These are phyloP conservation scores for Penicillium palitans DNA, from an alignment of 2,329 filamentous ascomycete genomes.

Conservation along the genomic window DNA sequence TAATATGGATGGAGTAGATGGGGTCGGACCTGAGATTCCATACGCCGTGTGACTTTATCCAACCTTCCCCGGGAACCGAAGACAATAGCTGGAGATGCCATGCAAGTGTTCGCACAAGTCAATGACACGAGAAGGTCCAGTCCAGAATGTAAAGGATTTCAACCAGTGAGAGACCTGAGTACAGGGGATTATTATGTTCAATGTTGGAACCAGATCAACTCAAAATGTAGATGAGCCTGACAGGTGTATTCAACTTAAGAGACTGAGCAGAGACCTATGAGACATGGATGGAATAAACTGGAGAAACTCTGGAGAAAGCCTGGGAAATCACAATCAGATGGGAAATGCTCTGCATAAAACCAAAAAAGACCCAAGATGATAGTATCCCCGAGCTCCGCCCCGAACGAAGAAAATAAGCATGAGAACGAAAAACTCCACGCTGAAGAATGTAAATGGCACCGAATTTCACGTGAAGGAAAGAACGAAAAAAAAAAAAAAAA, in stretches of 20 bases:
- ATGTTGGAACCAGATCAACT: background rate
- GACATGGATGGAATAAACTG: background rate
- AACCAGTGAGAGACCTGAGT: background rate
- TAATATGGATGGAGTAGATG: background rate
- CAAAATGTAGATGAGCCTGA: background rate
- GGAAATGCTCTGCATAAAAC: slow-evolving; percentile 10
- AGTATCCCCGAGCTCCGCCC: background rate
- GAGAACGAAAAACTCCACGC: slow-evolving; percentile 26
- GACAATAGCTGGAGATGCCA: slow-evolving; percentile 1
- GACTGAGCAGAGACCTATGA: background rate
- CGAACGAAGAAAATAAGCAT: slow-evolving; percentile 3
- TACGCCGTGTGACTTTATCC: slow-evolving; percentile 18
- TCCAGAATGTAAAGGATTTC: background rate
- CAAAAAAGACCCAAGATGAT: slow-evolving; percentile 4
- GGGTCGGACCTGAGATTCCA: background rate
- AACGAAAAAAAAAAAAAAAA: background rate
- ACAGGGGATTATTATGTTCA: background rate
- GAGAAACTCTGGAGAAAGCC: slow-evolving; percentile 1
- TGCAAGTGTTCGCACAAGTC: slow-evolving; percentile 11
- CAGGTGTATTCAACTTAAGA: background rate
- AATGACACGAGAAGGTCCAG: background rate
- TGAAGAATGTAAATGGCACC: slow-evolving; percentile 16
- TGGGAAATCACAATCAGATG: slow-evolving; percentile 12
- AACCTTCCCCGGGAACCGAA: slow-evolving; percentile 2
- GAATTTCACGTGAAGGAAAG: background rate